A percentile compares a stretch with the other conserved stretches of the same genome.
Conservation (phyloP, 2,329 filamentous ascomycete genomes). For the Arachnomyces sp. region DNA sequence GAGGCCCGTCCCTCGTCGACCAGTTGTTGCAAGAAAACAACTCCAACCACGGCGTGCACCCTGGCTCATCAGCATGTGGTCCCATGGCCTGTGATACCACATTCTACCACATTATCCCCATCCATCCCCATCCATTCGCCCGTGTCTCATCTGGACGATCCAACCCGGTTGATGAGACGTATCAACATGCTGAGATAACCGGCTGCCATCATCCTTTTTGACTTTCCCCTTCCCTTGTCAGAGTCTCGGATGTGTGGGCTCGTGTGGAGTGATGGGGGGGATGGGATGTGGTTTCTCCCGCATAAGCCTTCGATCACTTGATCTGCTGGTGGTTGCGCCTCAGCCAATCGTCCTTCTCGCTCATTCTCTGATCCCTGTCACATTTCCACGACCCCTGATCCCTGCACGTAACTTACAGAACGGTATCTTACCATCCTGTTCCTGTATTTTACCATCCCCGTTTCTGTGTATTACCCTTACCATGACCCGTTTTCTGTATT, state of each 20-base stretch:
- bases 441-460: slow-evolving; percentile 20
- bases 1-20: neutral
- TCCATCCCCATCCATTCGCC: slow-evolving; percentile 2
- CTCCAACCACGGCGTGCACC: neutral
- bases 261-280: slow-evolving; percentile 3
- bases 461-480: slow-evolving; percentile 10
- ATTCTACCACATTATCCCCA: too few relatives aligned
- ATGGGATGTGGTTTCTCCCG: slow-evolving; percentile 30
- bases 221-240: slow-evolving; percentile 6
- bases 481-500: slow-evolving; percentile 7
- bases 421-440: slow-evolving; percentile 18
- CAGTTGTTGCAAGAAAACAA: neutral
- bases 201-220: slow-evolving; percentile 8
- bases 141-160: slow-evolving; percentile 5
- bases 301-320: slow-evolving; percentile 55
- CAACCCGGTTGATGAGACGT: slow-evolving; percentile 11
- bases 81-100: slow-evolving; percentile 6
- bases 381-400: slow-evolving; percentile 8
- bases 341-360: slow-evolving; percentile 12
- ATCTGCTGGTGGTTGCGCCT: slow-evolving; percentile 35
- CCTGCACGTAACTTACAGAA: slow-evolving; percentile 11
- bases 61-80: slow-evolving; percentile 1
- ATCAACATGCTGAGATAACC: too few relatives aligned
- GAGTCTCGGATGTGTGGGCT: slow-evolving; percentile 6
- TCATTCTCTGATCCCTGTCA: neutral